These are phyloP conservation scores for Gynandropsis gynandra DNA, from an alignment of 345 rosid species.

Conservation along the genomic window DNA sequence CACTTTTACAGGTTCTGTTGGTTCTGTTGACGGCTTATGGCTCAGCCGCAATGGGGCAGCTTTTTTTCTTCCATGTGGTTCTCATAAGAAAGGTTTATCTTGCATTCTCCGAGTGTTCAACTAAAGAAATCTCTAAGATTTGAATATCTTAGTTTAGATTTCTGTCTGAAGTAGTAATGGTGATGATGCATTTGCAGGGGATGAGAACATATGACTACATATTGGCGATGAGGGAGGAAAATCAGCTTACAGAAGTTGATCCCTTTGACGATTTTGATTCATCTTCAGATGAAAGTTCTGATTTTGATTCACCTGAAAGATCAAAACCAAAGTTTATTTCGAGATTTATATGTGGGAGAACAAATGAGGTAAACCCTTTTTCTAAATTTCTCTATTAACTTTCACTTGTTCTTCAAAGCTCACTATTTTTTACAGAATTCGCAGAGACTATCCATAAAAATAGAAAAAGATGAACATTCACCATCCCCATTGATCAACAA, in stretches of 20 bases:
- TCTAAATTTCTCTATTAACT: slow-evolving; percentile 1
- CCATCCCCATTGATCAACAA: slow-evolving; percentile 38
- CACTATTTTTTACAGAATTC: slow-evolving; percentile 37
- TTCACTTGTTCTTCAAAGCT: slow-evolving; percentile 1
- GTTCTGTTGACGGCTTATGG: slow-evolving; percentile 74
- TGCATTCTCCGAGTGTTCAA: neutral
- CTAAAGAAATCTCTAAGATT: neutral
- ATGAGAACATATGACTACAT: slow-evolving; percentile 94
- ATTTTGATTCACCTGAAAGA: slow-evolving; percentile 75
- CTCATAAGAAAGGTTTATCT: slow-evolving; percentile 80
- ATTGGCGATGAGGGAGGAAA: slow-evolving; percentile 90
- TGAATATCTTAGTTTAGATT: too few relatives aligned
- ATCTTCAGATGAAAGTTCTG: slow-evolving; percentile 70
- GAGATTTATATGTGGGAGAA: slow-evolving; percentile 51
- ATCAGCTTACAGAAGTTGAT: slow-evolving; percentile 52
- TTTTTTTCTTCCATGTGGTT: slow-evolving; percentile 88
- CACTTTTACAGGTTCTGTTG: slow-evolving; percentile 50
- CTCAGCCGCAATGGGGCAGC: slow-evolving; percentile 94
- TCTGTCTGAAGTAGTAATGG: slow-evolving; percentile 13
- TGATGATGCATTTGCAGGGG: slow-evolving; percentile 43
- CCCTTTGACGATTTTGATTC: slow-evolving; percentile 70
- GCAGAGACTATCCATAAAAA: slow-evolving; percentile 56
- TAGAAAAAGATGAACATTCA: slow-evolving; percentile 50
- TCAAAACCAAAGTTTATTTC: slow-evolving; percentile 41
- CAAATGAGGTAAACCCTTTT: slow-evolving; percentile 41